A percentile compares a stretch with the other conserved stretches of the same genome.
Evolutionary conservation across 169 alveolate species (phyloP).

Genomic region (Sarcocystis neurona): DNA sequence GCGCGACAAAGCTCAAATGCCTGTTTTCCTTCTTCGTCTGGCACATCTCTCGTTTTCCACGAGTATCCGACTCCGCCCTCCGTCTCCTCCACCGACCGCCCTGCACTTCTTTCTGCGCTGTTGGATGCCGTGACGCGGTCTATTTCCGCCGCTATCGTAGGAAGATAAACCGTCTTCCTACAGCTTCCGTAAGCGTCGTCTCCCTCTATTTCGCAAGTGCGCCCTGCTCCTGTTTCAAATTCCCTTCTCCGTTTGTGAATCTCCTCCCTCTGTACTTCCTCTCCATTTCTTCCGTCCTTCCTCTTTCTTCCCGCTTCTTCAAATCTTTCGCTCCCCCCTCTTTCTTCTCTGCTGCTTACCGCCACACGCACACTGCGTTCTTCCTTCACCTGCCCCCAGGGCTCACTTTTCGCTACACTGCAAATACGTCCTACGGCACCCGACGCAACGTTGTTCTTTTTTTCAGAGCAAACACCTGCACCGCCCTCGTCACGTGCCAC

Average conservation of each 20-base stretch:
- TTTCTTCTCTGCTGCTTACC: background rate
- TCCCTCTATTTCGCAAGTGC: no score
- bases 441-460: no score
- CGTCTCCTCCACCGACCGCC: background rate
- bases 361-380: background rate
- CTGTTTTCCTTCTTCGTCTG: background rate
- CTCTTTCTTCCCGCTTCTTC: background rate
- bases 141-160: no score
- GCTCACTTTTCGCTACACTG: background rate
- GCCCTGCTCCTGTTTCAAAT: background rate
- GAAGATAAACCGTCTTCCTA: no score
- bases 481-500: background rate
- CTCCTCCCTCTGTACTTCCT: background rate
- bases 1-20: no score
- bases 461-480: background rate
- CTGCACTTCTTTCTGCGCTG: no score
- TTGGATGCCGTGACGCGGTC: no score
- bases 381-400: background rate
- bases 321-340: background rate
- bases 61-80: background rate
- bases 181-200: background rate
- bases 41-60: background rate
- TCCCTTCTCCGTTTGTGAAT: no score
- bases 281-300: background rate
- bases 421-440: no score